Evolutionary conservation across 1,139 yeast species (phyloP).

Genomic region (Kodamaea ohmeri): DNA sequence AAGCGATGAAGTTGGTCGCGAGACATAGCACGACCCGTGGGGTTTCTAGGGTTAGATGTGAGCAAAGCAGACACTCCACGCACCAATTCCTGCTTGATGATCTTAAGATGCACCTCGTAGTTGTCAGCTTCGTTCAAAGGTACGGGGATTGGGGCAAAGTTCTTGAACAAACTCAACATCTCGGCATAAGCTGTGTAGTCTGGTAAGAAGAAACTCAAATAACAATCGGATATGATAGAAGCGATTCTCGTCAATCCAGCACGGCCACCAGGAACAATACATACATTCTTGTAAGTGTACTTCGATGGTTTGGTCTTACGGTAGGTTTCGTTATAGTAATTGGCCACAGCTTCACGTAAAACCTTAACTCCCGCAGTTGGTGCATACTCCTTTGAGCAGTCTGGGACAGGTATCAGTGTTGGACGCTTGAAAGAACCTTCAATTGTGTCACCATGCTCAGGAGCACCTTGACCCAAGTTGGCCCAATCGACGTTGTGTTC

Average conservation of each 20-base stretch:
- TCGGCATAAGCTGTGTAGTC: constrained; percentile 75
- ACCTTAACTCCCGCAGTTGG: constrained; percentile 63
- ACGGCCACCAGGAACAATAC: constrained; percentile 70
- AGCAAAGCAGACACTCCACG: constrained; percentile 63
- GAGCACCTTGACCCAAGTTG: constrained; percentile 70
- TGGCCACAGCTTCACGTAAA: constrained; percentile 61
- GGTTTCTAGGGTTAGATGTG: constrained; percentile 67
- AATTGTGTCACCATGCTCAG: constrained; percentile 62
- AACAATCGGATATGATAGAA: constrained; percentile 60
- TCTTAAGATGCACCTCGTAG: constrained; percentile 57
- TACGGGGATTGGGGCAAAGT: constrained; percentile 67
- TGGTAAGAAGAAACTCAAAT: constrained; percentile 62
- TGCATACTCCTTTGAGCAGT: constrained; percentile 57
- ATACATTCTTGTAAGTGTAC: constrained; percentile 64
- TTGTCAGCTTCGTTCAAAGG: constrained; percentile 61
- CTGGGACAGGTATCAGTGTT: constrained; percentile 48
- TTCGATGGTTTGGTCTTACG: constrained; percentile 50
- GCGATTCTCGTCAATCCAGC: constrained; percentile 70
- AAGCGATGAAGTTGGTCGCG: constrained; percentile 50
- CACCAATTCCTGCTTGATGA: constrained; percentile 52
- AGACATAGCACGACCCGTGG: constrained; percentile 60
- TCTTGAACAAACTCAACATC: constrained; percentile 64
- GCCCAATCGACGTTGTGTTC: constrained; percentile 56
- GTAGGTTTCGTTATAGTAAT: constrained; percentile 57
- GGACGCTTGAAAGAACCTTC: constrained; percentile 65